Base-by-base conservation (phyloP, 768 basidiomycete genomes). In the Tricholoma hemisulphureum region DNA sequence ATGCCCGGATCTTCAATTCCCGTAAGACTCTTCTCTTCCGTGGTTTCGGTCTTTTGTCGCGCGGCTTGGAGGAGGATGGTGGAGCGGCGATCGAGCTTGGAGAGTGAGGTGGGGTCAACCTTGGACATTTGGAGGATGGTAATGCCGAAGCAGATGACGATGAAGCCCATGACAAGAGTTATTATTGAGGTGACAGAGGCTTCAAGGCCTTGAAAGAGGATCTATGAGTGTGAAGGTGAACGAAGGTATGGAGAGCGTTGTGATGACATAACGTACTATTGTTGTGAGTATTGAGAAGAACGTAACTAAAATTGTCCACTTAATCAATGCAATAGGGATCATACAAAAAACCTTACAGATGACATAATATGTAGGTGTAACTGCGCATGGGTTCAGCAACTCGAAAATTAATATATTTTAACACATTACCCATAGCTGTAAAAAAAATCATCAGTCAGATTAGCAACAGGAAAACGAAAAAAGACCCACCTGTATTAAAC, bases 101-200 rank as follows among this genome's bases (percentile, higher is more conserved):
- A 77, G 66, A 98, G 80, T 54, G 85, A 74, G 18, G 78, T 79
- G 9, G 97, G 96, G 68, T 99, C 96, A 63, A 98, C 85, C 75
- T 93, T 93, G 70, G 89, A 93, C 84, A 96, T 89, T 73, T 99
- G 97, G 7, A 99, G 85, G 61, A 99, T 87, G 28, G 90, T 91
- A 70, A 98, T 98, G 18, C 96, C 96, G 20, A 93, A 75, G 67
- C 91, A 93, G 55, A 95, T 95, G 58, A 90, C 86, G 61, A 97
- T 72, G 79, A 99, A 98, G 7, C 86, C 95, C 81, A 96, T 83
- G 23, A 96, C 88, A 57, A 98, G 82, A 2, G 95, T 97, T 51
- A 98, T 80, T 53, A 99, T 95, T 63, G 91, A 84, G 2, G 83
- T 73, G 0, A 81, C 85, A 2, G 86, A 80, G 2, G 95, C 89